Conservation (phyloP, 2,329 filamentous ascomycete species). For the Beauveria scarabaeidicola region DNA sequence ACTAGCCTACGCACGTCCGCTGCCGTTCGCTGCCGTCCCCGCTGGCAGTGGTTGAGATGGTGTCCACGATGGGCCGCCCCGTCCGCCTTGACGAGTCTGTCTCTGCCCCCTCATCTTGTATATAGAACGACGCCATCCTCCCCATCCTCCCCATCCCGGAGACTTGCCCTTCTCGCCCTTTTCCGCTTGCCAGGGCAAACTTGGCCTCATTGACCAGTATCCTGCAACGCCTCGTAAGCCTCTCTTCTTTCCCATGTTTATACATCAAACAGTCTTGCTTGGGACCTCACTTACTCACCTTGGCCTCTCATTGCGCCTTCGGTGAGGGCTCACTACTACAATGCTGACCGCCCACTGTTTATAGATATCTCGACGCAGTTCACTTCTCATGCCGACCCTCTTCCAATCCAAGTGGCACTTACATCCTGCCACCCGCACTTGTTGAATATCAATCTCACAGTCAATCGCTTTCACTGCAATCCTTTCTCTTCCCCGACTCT, state of each 20-base stretch:
- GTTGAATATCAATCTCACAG: neutral
- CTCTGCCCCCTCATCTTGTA: neutral
- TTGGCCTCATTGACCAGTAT: neutral
- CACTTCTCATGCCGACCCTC: neutral
- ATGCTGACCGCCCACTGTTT: constrained; percentile 3
- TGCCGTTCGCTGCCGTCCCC: neutral
- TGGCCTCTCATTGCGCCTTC: neutral
- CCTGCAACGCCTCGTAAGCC: neutral
- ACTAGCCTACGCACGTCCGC: neutral
- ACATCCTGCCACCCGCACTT: neutral
- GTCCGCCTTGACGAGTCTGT: constrained; percentile 4
- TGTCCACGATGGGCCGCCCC: constrained; percentile 5
- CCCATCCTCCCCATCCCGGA: neutral
- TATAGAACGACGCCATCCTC: constrained; percentile 11
- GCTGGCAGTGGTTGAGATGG: constrained; percentile 5
- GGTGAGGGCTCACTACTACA: neutral
- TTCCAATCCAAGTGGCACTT: neutral
- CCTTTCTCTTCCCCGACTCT: neutral
- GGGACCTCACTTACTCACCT: neutral
- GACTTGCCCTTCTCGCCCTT: neutral
- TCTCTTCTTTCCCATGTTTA: neutral
- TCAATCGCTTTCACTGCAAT: neutral
- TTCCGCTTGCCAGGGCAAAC: neutral
- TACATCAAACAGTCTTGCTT: neutral
- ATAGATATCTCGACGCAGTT: neutral